Evolutionary conservation across 306 rosid species (phyloP).

Genomic region (Rosa chinensis): DNA sequence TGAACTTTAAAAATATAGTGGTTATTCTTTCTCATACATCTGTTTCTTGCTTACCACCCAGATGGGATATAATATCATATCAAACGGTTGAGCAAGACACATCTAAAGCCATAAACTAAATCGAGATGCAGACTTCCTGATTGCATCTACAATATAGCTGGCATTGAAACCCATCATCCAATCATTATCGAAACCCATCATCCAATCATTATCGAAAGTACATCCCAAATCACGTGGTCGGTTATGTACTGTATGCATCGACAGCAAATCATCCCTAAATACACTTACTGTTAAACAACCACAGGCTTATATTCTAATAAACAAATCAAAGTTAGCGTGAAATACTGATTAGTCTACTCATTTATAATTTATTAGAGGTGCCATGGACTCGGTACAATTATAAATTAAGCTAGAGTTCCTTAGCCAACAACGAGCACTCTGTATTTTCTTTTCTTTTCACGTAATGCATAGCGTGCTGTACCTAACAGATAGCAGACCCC

Average conservation of each 20-base stretch:
- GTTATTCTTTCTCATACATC: slow-evolving; percentile 17
- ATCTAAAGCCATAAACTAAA: slow-evolving; percentile 22
- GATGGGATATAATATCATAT: slow-evolving; percentile 7
- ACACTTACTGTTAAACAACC: slow-evolving; percentile 5
- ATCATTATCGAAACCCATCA: slow-evolving; percentile 17
- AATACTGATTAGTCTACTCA: slow-evolving; percentile 8
- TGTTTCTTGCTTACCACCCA: slow-evolving; percentile 20
- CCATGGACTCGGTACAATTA: too few species aligned
- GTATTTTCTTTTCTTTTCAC: too few species aligned
- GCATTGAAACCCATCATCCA: slow-evolving; percentile 19
- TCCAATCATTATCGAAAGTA: slow-evolving; percentile 11
- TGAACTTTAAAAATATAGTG: background rate
- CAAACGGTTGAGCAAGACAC: slow-evolving; percentile 19
- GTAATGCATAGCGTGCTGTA: too few species aligned
- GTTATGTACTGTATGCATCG: slow-evolving; percentile 11
- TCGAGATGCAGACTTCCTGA: slow-evolving; percentile 24
- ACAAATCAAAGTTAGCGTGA: background rate
- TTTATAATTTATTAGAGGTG: background rate
- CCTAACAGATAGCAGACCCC: too few species aligned
- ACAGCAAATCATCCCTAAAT: slow-evolving; percentile 23
- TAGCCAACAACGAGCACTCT: too few species aligned
- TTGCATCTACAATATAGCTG: slow-evolving; percentile 40
- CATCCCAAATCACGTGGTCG: slow-evolving; percentile 5
- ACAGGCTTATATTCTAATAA: background rate
- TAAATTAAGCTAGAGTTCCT: too few species aligned